Conservation (phyloP, 2,329 filamentous ascomycete genomes). For the Periconia macrospinosa region DNA sequence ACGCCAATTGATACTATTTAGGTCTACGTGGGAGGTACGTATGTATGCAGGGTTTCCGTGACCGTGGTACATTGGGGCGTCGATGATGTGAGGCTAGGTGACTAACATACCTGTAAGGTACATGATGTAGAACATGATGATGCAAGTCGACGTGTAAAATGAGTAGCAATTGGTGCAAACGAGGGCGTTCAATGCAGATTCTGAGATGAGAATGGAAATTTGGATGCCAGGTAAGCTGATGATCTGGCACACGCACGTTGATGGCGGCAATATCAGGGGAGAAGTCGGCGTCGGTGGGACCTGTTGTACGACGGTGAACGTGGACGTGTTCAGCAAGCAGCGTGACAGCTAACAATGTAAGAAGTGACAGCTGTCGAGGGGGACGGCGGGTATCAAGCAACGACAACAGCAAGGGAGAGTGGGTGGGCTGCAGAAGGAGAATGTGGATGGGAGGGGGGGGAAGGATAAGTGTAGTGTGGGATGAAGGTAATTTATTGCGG, state of each 20-base stretch:
- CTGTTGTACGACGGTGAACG: constrained; percentile 39
- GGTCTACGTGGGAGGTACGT: constrained; percentile 5
- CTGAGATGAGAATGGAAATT: constrained; percentile 24
- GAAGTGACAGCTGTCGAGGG: constrained; percentile 41
- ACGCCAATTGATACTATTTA: constrained; percentile 15
- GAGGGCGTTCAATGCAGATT: constrained; percentile 27
- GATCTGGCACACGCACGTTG: constrained; percentile 39
- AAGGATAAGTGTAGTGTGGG: constrained; percentile 42
- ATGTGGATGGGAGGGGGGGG: constrained; percentile 28
- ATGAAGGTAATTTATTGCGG: constrained; percentile 46
- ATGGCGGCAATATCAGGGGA: constrained; percentile 31
- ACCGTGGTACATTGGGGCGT: constrained; percentile 9
- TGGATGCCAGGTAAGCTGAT: constrained; percentile 25
- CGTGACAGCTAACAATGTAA: constrained; percentile 40
- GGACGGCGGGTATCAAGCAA: constrained; percentile 34
- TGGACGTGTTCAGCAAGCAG: constrained; percentile 26
- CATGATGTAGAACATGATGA: constrained; percentile 48
- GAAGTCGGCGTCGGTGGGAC: constrained; percentile 37
- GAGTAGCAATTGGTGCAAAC: constrained; percentile 27
- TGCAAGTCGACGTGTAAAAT: constrained; percentile 20
- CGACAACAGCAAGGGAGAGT: constrained; percentile 40
- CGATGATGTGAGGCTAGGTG: constrained; percentile 10
- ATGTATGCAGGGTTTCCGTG: constrained; percentile 8
- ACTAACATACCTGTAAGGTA: constrained; percentile 47
- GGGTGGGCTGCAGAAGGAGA: constrained; percentile 40